A percentile compares a stretch with the other conserved stretches of the same genome.
Evolutionary conservation across 768 basidiomycete species (phyloP).

Genomic region (Phanerodontia chrysosporium): DNA sequence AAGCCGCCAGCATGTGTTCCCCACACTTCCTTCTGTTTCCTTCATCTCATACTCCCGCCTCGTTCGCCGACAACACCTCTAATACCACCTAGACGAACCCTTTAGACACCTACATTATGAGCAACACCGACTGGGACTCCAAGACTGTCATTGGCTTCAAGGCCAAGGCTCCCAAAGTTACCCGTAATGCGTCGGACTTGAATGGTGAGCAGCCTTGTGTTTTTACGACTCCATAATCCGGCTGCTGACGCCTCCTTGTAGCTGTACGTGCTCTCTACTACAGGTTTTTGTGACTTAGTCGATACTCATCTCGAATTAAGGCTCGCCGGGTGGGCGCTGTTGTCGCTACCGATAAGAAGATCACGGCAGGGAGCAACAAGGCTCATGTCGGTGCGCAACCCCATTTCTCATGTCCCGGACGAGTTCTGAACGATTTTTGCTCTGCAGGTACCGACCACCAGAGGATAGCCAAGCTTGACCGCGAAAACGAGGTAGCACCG

Average conservation of each 20-base stretch:
- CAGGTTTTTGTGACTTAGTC: not conserved
- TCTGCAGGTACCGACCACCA: slow-evolving; percentile 83
- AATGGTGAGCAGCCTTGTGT: slow-evolving; percentile 37
- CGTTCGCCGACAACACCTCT: not conserved
- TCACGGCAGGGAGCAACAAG: slow-evolving; percentile 67
- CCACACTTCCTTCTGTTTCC: slow-evolving; percentile 15
- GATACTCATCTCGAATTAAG: slow-evolving; percentile 29
- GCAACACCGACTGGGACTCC: slow-evolving; percentile 59
- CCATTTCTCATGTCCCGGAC: not conserved
- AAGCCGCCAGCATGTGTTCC: slow-evolving; percentile 13
- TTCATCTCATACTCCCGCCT: slow-evolving; percentile 1
- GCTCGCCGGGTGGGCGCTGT: slow-evolving; percentile 74
- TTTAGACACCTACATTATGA: slow-evolving; percentile 17
- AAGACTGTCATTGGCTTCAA: slow-evolving; percentile 72
- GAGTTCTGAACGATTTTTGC: not conserved
- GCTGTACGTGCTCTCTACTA: slow-evolving; percentile 11
- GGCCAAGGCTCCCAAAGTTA: slow-evolving; percentile 58
- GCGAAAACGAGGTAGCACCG: slow-evolving; percentile 93
- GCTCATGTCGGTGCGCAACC: slow-evolving; percentile 56
- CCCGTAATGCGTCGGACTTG: slow-evolving; percentile 55
- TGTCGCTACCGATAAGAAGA: slow-evolving; percentile 81
- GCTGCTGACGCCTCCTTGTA: slow-evolving; percentile 3
- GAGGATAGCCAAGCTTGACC: slow-evolving; percentile 88
- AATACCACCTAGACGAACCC: not conserved
- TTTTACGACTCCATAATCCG: not conserved